Conservation (phyloP, 148 eudicot species). For the Silene conica region DNA sequence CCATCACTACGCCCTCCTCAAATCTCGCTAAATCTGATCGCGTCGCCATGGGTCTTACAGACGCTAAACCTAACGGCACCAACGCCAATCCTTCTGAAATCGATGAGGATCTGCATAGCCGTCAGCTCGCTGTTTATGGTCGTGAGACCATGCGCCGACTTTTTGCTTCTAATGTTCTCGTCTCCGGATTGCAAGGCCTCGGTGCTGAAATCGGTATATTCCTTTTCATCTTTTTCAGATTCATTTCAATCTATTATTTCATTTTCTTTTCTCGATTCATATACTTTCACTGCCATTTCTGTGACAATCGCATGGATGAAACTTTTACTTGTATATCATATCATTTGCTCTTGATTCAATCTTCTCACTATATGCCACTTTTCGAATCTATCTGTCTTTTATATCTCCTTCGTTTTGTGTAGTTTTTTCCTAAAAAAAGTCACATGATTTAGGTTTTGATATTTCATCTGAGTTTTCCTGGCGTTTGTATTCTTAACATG, state of each 20-base stretch:
- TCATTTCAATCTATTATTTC: neutral
- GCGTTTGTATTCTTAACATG: neutral
- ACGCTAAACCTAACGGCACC: slow-evolving; percentile 12
- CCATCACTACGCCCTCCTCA: slow-evolving; percentile 11
- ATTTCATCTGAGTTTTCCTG: neutral
- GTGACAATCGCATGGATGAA: neutral
- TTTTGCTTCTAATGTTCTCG: slow-evolving; percentile 63
- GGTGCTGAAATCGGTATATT: slow-evolving; percentile 73
- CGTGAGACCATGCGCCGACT: slow-evolving; percentile 82
- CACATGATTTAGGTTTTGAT: neutral
- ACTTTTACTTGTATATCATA: neutral
- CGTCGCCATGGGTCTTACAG: slow-evolving; percentile 23
- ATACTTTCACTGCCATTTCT: neutral
- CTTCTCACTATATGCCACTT: too few relatives aligned
- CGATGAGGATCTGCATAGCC: slow-evolving; percentile 85
- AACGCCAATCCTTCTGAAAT: slow-evolving; percentile 36
- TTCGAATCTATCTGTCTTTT: too few relatives aligned
- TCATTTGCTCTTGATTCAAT: neutral
- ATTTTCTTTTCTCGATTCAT: neutral
- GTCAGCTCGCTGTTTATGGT: slow-evolving; percentile 81
- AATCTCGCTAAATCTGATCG: slow-evolving; percentile 27
- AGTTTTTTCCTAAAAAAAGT: too few relatives aligned
- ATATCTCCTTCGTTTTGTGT: too few relatives aligned
- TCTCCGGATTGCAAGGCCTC: slow-evolving; percentile 80
- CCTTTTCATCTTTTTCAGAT: neutral